Evolutionary conservation across 345 rosid species (phyloP).

Genomic region (Arabidopsis thaliana): DNA sequence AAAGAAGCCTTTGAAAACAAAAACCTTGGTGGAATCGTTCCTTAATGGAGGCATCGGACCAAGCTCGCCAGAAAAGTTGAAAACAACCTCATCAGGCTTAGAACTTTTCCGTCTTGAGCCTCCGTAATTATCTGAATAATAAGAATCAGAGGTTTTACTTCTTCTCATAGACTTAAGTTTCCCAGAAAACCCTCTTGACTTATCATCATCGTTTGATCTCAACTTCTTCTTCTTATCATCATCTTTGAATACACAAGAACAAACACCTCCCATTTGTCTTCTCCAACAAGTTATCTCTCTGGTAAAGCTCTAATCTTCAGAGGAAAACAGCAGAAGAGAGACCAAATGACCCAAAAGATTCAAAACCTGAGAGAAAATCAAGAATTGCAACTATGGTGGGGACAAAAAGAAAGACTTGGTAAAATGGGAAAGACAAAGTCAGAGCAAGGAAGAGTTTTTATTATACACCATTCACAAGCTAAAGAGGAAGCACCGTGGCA

Average conservation of each 20-base stretch:
- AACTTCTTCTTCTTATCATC: constrained; percentile 28
- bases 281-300: constrained; percentile 23
- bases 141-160: constrained; percentile 38
- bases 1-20: not conserved
- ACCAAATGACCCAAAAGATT: not conserved
- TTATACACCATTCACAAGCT: constrained; percentile 27
- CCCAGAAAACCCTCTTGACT: constrained; percentile 49
- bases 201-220: constrained; percentile 38
- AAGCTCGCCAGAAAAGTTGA: constrained; percentile 60
- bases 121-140: constrained; percentile 33
- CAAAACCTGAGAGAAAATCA: constrained; percentile 27
- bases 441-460: not conserved
- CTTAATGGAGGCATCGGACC: constrained; percentile 53
- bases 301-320: not conserved
- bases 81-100: constrained; percentile 39
- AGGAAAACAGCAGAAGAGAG: constrained; percentile 19
- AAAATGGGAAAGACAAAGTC: constrained; percentile 21
- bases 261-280: constrained; percentile 71
- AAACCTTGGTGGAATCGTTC: constrained; percentile 54
- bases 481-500: constrained; percentile 44
- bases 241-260: constrained; percentile 49
- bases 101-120: constrained; percentile 44
- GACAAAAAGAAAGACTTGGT: constrained; percentile 37
- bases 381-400: constrained; percentile 40
- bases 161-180: constrained; percentile 50